Evolutionary conservation across 2,329 filamentous ascomycete species (phyloP).

Genomic region (Diplodia corticola): DNA sequence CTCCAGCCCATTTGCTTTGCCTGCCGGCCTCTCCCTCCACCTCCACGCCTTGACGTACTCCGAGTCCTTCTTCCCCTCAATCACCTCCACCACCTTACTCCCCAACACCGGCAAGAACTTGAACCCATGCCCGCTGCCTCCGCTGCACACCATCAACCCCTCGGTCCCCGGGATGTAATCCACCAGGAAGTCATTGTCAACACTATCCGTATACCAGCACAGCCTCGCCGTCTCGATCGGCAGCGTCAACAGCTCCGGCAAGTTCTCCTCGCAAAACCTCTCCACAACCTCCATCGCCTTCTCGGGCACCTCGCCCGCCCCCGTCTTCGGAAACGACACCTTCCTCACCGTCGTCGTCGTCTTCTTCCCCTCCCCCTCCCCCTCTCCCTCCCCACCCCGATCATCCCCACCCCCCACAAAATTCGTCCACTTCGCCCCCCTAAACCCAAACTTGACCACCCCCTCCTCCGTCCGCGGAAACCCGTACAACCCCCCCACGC

Average conservation of each 20-base stretch:
- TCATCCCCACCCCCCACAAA: constrained; percentile 37
- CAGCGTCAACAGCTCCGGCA: constrained; percentile 46
- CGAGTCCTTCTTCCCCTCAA: constrained; percentile 27
- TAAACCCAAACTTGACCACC: constrained; percentile 53
- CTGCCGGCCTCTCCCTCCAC: constrained; percentile 27
- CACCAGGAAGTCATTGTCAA: constrained; percentile 33
- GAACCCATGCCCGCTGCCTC: constrained; percentile 36
- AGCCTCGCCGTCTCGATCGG: constrained; percentile 15
- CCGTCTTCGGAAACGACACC: constrained; percentile 9
- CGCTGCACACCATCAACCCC: constrained; percentile 34
- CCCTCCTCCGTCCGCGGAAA: constrained; percentile 49
- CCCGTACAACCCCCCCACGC: constrained; percentile 49
- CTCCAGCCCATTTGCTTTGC: constrained; percentile 31
- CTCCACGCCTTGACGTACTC: constrained; percentile 24
- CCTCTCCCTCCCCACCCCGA: constrained; percentile 13
- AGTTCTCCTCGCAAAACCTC: constrained; percentile 42
- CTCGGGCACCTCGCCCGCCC: background rate
- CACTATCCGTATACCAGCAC: constrained; percentile 28
- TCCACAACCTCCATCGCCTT: constrained; percentile 31
- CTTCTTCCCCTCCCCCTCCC: constrained; percentile 22
- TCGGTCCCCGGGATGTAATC: constrained; percentile 28
- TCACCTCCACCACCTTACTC: constrained; percentile 31
- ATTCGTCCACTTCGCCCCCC: constrained; percentile 52
- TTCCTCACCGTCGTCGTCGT: too few species aligned
- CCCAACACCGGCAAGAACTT: constrained; percentile 37